Percentiles rank a stretch among this genome's conserved stretches.
Evolutionary conservation across 352 stramenopile genomes (phyloP).

Genomic region (Pythium pectinolyticum): DNA sequence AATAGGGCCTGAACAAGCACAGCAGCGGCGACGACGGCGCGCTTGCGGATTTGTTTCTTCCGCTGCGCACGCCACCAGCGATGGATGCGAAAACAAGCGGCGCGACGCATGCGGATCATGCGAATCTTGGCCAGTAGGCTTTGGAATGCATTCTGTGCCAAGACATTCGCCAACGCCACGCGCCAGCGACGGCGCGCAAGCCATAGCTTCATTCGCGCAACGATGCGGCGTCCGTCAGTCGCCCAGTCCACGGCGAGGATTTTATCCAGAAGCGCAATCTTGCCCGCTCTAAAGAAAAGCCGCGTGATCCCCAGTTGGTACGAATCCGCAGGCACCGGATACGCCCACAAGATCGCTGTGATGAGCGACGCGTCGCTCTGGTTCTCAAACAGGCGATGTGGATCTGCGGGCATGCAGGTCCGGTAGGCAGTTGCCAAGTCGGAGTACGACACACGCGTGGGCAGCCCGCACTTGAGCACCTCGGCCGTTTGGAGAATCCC

Average conservation of each 20-base stretch:
- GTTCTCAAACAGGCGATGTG: slow-evolving; percentile 64
- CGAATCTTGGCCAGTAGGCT: slow-evolving; percentile 41
- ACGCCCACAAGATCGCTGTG: slow-evolving; percentile 81
- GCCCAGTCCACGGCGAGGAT: slow-evolving; percentile 80
- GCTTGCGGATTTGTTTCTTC: slow-evolving; percentile 82
- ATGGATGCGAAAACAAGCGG: slow-evolving; percentile 72
- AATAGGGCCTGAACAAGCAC: slow-evolving; percentile 80
- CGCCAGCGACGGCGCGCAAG: slow-evolving; percentile 71
- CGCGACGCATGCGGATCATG: slow-evolving; percentile 65
- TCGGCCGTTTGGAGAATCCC: slow-evolving; percentile 88
- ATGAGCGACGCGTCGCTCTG: slow-evolving; percentile 78
- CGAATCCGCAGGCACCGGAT: slow-evolving; percentile 71
- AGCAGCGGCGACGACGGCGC: no score
- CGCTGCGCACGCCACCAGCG: slow-evolving; percentile 82
- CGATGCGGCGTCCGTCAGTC: slow-evolving; percentile 55
- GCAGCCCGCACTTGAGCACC: slow-evolving; percentile 83
- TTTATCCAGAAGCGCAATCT: slow-evolving; percentile 72
- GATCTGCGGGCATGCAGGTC: slow-evolving; percentile 67
- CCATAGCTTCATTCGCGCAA: slow-evolving; percentile 68
- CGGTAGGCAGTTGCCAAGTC: slow-evolving; percentile 73
- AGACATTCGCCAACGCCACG: slow-evolving; percentile 64
- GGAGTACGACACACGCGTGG: slow-evolving; percentile 76
- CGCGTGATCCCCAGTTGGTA: slow-evolving; percentile 84
- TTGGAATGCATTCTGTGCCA: slow-evolving; percentile 59
- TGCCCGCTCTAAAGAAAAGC: slow-evolving; percentile 74